Percentiles rank a stretch among this genome's conserved stretches.
phyloP scores from a whole-genome alignment of 345 rosid genomes.

The Trapa bicornis region DNA sequence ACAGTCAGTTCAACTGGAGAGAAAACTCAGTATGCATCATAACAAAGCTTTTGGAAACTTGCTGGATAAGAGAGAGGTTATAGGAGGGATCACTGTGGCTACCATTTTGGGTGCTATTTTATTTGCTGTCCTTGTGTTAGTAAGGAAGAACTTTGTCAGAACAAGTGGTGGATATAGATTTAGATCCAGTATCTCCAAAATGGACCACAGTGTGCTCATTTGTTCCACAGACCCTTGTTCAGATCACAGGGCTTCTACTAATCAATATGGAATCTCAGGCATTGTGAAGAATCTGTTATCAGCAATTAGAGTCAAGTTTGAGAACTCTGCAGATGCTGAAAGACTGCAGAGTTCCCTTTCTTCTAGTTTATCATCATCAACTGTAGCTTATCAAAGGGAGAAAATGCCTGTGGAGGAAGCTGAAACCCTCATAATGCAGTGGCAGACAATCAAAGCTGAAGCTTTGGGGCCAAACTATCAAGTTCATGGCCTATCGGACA shows the following conservation, averaged over 20 bases:
- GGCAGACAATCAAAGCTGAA: conserved; percentile 88
- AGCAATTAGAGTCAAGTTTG: conserved; percentile 28
- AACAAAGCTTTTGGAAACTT: conserved; percentile 41
- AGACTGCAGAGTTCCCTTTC: conserved; percentile 24
- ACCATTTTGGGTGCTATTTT: conserved; percentile 47
- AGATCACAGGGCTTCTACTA: conserved; percentile 15
- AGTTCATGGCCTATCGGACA: conserved; percentile 43
- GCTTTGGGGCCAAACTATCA: conserved; percentile 78
- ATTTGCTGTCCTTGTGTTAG: conserved; percentile 38
- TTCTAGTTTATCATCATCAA: conserved; percentile 34
- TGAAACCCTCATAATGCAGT: conserved; percentile 73
- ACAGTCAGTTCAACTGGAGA: conserved; percentile 50
- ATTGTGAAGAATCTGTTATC: conserved; percentile 38
- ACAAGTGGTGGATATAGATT: conserved; percentile 23
- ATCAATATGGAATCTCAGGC: conserved; percentile 24
- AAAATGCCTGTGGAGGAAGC: conserved; percentile 79
- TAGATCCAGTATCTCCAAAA: conserved; percentile 19
- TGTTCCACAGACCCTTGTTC: conserved; percentile 25
- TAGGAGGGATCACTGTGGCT: conserved; percentile 34
- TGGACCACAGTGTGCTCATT: conserved; percentile 26
- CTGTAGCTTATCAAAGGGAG: conserved; percentile 26
- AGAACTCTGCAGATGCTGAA: conserved; percentile 23
- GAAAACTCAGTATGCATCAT: conserved; percentile 39
- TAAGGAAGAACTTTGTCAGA: conserved; percentile 26
- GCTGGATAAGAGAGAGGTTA: conserved; percentile 28